Evolutionary conservation across 2,329 filamentous ascomycete genomes (phyloP).

Genomic region (Rhynchosporium secalis): DNA sequence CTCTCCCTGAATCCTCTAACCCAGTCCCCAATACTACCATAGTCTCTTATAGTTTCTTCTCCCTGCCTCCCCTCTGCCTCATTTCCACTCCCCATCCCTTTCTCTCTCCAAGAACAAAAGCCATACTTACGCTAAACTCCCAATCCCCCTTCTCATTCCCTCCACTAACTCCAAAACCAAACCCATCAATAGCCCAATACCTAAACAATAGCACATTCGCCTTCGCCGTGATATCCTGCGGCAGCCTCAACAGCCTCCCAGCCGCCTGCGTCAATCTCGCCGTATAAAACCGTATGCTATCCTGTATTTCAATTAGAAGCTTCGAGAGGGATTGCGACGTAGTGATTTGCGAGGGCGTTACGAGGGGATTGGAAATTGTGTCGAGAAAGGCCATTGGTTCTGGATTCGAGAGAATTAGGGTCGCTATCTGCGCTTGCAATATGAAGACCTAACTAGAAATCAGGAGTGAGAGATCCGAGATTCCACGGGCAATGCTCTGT

Average conservation of each 20-base stretch:
- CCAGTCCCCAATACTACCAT: no score
- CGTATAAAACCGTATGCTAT: conserved; percentile 69
- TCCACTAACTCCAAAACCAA: conserved; percentile 16
- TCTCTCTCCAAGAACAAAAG: neutral
- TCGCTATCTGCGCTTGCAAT: no score
- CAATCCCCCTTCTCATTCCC: conserved; percentile 44
- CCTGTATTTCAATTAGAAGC: conserved; percentile 68
- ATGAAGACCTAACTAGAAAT: no score
- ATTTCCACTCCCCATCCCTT: no score
- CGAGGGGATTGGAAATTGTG: conserved; percentile 65
- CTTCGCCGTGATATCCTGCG: conserved; percentile 82
- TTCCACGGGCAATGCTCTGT: no score
- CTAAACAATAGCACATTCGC: conserved; percentile 80
- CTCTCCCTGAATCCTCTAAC: no score
- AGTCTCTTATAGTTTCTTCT: no score
- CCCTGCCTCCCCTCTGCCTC: no score
- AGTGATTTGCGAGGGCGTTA: conserved; percentile 69
- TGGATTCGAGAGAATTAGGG: neutral
- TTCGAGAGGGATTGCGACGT: conserved; percentile 51
- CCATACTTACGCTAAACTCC: conserved; percentile 49
- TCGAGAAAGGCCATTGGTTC: neutral
- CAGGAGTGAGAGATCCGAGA: no score
- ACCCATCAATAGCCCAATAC: conserved; percentile 66
- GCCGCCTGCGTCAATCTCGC: conserved; percentile 76
- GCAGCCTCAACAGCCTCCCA: conserved; percentile 77